These are phyloP conservation scores for Anthoceros angustus DNA, from an alignment of 225 moss, liverwort and hornwort genomes.

Conservation along the genomic window DNA sequence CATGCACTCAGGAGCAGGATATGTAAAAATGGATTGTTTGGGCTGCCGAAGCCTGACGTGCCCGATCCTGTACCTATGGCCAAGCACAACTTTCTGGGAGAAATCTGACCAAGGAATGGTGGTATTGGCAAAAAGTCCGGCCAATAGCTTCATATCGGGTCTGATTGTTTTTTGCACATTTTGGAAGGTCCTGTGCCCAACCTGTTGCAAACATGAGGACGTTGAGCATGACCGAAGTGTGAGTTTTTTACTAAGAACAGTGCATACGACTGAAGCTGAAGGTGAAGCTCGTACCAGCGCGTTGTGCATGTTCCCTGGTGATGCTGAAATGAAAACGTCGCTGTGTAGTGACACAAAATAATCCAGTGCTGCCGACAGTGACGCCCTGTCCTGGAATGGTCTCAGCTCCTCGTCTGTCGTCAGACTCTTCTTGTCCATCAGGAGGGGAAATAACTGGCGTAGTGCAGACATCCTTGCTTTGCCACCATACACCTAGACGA, in stretches of 20 bases:
- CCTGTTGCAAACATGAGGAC: conserved; percentile 23
- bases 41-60: conserved; percentile 54
- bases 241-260: not conserved
- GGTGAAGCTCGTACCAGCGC: conserved; percentile 38
- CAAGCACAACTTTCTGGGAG: conserved; percentile 30
- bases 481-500: conserved; percentile 73
- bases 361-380: conserved; percentile 78
- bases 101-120: conserved; percentile 47
- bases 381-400: conserved; percentile 60
- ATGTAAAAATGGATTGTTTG: conserved; percentile 71
- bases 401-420: conserved; percentile 65
- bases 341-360: conserved; percentile 75
- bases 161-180: conserved; percentile 55
- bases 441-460: conserved; percentile 43
- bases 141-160: conserved; percentile 76
- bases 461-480: conserved; percentile 69
- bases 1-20: conserved; percentile 97
- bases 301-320: conserved; percentile 96
- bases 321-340: conserved; percentile 74
- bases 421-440: conserved; percentile 55
- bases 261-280: not conserved
- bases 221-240: not conserved
- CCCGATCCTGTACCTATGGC: conserved; percentile 61
- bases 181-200: conserved; percentile 61
- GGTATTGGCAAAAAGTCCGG: conserved; percentile 49